These are phyloP conservation scores for Euphorbia pulcherrima DNA, from an alignment of 345 rosid species.

Conservation along the genomic window DNA sequence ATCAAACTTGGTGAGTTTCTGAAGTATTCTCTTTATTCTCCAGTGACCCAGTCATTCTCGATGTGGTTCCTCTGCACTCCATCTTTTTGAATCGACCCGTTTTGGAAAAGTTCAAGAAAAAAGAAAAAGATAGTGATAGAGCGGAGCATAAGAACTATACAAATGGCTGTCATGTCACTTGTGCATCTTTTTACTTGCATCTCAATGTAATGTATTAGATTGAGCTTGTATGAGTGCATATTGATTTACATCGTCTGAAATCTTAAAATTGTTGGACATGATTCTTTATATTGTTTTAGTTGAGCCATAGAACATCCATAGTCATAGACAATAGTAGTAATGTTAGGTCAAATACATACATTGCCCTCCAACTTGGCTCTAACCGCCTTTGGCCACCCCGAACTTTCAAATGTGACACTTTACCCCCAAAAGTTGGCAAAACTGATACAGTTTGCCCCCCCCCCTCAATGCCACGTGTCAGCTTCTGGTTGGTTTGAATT, in stretches of 20 bases:
- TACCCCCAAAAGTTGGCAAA: too few relatives aligned
- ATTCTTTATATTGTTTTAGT: neutral
- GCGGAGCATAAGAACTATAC: neutral
- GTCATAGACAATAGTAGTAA: neutral
- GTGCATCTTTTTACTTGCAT: neutral
- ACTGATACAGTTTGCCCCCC: too few relatives aligned
- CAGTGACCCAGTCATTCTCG: neutral
- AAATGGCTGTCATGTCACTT: neutral
- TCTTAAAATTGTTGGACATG: neutral
- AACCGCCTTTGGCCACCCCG: too few relatives aligned
- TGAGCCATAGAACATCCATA: neutral
- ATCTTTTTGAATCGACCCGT: neutral
- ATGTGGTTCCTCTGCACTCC: neutral
- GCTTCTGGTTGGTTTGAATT: too few relatives aligned
- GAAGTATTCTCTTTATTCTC: neutral
- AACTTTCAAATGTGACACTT: too few relatives aligned
- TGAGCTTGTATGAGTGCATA: neutral
- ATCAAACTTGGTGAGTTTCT: conserved; percentile 63
- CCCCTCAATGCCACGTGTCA: too few relatives aligned
- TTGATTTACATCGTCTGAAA: neutral
- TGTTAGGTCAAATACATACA: too few relatives aligned
- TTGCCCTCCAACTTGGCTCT: too few relatives aligned
- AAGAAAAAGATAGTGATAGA: neutral
- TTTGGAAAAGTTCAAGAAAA: neutral
- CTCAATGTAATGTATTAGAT: too few relatives aligned